These are phyloP conservation scores for Aspergillus uvarum DNA, from an alignment of 2,329 filamentous ascomycete species.

Conservation along the genomic window DNA sequence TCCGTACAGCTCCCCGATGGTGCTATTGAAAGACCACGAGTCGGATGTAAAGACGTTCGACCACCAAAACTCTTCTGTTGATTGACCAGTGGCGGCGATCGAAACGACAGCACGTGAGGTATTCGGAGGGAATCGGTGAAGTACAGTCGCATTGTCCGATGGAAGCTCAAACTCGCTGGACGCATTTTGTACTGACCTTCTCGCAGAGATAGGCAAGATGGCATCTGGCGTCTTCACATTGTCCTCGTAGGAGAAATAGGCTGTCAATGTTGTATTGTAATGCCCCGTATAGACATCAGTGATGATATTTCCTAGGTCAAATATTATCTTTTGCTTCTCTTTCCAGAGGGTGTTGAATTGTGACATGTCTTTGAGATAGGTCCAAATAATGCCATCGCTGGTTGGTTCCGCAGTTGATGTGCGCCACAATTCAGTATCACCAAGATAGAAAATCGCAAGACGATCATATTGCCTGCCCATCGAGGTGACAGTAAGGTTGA, in stretches of 20 bases:
- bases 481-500: constrained; percentile 74
- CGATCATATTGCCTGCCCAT: constrained; percentile 74
- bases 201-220: constrained; percentile 61
- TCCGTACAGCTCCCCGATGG: constrained; percentile 61
- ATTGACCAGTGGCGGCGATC: constrained; percentile 75
- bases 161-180: constrained; percentile 70
- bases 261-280: constrained; percentile 73
- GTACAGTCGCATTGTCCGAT: constrained; percentile 58
- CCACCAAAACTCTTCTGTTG: constrained; percentile 83
- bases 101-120: constrained; percentile 69
- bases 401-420: constrained; percentile 82
- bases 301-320: constrained; percentile 74
- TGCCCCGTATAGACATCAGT: constrained; percentile 69
- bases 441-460: constrained; percentile 71
- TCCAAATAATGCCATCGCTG: constrained; percentile 68
- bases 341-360: constrained; percentile 69
- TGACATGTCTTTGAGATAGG: constrained; percentile 76
- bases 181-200: constrained; percentile 40
- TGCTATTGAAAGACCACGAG: constrained; percentile 57
- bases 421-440: constrained; percentile 76
- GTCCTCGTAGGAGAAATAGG: constrained; percentile 63
- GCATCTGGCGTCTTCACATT: constrained; percentile 55
- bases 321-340: constrained; percentile 69
- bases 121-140: constrained; percentile 64
- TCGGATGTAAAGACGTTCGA: constrained; percentile 68